A percentile compares a stretch with the other conserved stretches of the same genome.
Evolutionary conservation across 257 asterid species (phyloP).

Genomic region (Cordia subcordata): DNA sequence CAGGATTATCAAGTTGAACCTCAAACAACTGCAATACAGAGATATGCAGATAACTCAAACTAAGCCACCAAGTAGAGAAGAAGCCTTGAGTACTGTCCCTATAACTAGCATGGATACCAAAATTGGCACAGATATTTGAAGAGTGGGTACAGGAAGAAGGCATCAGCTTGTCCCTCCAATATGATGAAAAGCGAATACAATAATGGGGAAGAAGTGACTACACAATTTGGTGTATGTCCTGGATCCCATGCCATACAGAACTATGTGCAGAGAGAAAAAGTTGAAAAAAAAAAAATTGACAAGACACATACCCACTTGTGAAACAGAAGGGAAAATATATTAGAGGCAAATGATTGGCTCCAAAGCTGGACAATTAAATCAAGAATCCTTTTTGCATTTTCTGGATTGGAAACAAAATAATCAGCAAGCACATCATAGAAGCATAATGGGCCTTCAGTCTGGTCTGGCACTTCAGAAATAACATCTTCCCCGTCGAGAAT

Average conservation of each 20-base stretch:
- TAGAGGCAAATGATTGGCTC: conserved; percentile 96
- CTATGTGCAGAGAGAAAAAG: too few relatives aligned
- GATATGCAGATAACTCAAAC: too few relatives aligned
- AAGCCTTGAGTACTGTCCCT: not conserved
- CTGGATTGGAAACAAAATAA: conserved; percentile 60
- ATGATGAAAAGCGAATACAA: too few relatives aligned
- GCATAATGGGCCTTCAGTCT: conserved; percentile 58
- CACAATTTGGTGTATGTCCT: too few relatives aligned
- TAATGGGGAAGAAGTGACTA: too few relatives aligned
- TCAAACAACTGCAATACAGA: conserved; percentile 63
- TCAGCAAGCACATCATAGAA: conserved; percentile 77
- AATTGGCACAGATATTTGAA: too few relatives aligned
- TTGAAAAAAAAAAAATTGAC: not conserved
- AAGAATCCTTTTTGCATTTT: conserved; percentile 58
- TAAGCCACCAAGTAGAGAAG: not conserved
- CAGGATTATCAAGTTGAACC: conserved; percentile 71
- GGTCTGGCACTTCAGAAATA: conserved; percentile 38
- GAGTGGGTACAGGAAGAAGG: too few relatives aligned
- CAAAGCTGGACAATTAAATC: conserved; percentile 71
- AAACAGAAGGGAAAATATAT: conserved; percentile 71
- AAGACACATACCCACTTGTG: conserved; percentile 83
- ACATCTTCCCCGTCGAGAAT: conserved; percentile 62
- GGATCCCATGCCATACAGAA: too few relatives aligned
- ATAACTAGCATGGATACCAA: too few relatives aligned
- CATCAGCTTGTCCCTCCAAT: too few relatives aligned